These are phyloP conservation scores for Spatholobus suberectus DNA, from an alignment of 306 rosid genomes.

Conservation along the genomic window DNA sequence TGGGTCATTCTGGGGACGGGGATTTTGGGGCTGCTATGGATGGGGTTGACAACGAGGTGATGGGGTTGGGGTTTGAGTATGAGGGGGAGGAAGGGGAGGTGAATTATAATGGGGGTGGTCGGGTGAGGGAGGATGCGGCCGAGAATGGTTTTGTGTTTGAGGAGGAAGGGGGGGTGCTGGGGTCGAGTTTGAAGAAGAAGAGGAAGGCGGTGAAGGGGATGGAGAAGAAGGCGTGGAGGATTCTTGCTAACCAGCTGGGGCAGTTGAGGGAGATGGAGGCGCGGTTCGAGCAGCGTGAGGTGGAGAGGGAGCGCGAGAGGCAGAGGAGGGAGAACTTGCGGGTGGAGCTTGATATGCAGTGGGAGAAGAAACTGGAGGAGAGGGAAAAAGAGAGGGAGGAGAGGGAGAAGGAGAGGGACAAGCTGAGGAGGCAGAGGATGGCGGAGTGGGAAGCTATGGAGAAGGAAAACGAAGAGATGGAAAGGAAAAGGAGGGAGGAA, in stretches of 20 bases:
- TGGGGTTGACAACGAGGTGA: slow-evolving; percentile 86
- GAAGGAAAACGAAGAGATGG: slow-evolving; percentile 79
- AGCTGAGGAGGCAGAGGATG: slow-evolving; percentile 68
- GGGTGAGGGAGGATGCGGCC: slow-evolving; percentile 66
- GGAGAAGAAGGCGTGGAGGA: slow-evolving; percentile 79
- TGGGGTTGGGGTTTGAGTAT: slow-evolving; percentile 83
- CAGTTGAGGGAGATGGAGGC: slow-evolving; percentile 82
- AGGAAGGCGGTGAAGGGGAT: slow-evolving; percentile 63
- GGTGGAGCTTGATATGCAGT: slow-evolving; percentile 65
- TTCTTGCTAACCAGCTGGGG: slow-evolving; percentile 68
- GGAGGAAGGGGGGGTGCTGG: slow-evolving; percentile 74
- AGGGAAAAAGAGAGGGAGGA: slow-evolving; percentile 67
- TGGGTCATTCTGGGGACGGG: slow-evolving; percentile 80
- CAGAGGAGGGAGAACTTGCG: slow-evolving; percentile 66
- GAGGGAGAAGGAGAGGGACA: slow-evolving; percentile 66
- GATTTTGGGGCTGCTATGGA: slow-evolving; percentile 73
- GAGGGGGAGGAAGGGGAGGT: slow-evolving; percentile 81
- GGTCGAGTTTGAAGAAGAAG: slow-evolving; percentile 70
- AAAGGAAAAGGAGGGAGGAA: slow-evolving; percentile 84
- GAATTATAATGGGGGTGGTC: slow-evolving; percentile 69
- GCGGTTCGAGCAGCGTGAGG: slow-evolving; percentile 78
- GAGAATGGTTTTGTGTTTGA: slow-evolving; percentile 77
- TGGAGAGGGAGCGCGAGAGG: slow-evolving; percentile 81
- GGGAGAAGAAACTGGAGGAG: slow-evolving; percentile 75
- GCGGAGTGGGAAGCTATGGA: slow-evolving; percentile 80